Base-by-base conservation (phyloP, 169 alveolate species). In the Babesia bigemina region DNA sequence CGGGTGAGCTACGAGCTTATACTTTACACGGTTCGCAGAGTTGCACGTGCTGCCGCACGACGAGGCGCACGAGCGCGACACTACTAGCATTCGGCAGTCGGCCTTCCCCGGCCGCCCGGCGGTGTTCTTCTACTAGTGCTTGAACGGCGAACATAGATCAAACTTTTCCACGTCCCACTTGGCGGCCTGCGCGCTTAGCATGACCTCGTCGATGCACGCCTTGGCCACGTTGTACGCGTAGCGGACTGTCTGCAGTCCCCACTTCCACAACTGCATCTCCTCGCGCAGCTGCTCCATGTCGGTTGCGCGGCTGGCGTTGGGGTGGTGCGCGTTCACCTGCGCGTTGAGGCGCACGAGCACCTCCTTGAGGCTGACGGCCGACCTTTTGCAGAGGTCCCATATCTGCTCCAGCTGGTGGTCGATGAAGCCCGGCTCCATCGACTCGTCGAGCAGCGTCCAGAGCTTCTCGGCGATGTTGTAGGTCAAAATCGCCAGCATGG, bases 101-200 rank as follows among this genome's bases (percentile, higher is more conserved):
- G 63, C 94, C 4, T 78, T 86, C 55, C 94, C 94, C 13, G 94
- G 94, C 21, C 71, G 84, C 12, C 94, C 94, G 19, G 76, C 94
- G 42, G 83, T 89, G 33, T 78, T 85, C 74, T 86, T 70, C 74
- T 83, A 85, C 61, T 78, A 84, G 63, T 65, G 17, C 39, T 74
- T 74, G 76, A 47, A 62, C 33, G 75, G 84, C 52, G 84, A 62
- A 22, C 76, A 19, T 19, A 74, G 57, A 16, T 76, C 86, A 33
- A 76, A 76, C 49, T 69, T 48, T 14, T 76, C 86, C 14, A 76
- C 22, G 33, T 76, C 83, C 86, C 86, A 76, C 16, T 71, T 76
- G 24, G 72, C 79, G 24, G 86, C 78, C 39, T 76, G 74, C 28
- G 57, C 28, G 28, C 75, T 67, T 10, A 72, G 73, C 86, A 76